phyloP scores from a whole-genome alignment of 371 early-diverging fungal genomes.

The Blastocladiella emersonii region DNA sequence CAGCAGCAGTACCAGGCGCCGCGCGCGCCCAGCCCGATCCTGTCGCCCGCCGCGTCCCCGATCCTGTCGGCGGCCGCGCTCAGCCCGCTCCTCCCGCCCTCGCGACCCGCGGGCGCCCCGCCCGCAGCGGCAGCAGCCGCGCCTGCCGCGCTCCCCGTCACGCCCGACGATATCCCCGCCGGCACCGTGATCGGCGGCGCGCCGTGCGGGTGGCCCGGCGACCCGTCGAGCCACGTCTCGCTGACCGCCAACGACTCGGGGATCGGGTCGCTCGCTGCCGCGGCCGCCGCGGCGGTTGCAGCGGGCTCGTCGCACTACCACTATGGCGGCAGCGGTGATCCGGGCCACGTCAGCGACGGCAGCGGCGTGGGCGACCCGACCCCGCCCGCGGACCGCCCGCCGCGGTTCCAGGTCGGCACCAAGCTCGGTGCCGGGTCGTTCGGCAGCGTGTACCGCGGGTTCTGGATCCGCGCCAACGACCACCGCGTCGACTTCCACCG shows the following conservation, averaged over 20 bases:
- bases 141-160: not conserved
- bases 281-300: too few relatives aligned
- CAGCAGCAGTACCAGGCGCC: not conserved
- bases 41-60: not conserved
- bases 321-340: not conserved
- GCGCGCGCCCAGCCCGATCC: not conserved
- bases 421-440: slow-evolving; percentile 2
- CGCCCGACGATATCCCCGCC: not conserved
- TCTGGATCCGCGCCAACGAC: not conserved
- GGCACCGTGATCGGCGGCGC: not conserved
- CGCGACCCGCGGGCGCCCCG: not conserved
- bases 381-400: not conserved
- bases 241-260: not conserved
- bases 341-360: not conserved
- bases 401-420: not conserved
- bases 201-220: not conserved
- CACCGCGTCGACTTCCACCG: not conserved
- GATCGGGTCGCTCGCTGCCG: not conserved
- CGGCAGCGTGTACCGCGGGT: slow-evolving; percentile 3
- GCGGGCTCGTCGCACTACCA: too few relatives aligned
- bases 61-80: not conserved
- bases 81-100: not conserved
- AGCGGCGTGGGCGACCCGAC: not conserved
- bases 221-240: not conserved
- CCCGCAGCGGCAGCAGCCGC: not conserved